Percentiles rank a stretch among this genome's conserved stretches.
Conservation (phyloP, 768 basidiomycete genomes). For the Leucosporidium yakuticum region DNA sequence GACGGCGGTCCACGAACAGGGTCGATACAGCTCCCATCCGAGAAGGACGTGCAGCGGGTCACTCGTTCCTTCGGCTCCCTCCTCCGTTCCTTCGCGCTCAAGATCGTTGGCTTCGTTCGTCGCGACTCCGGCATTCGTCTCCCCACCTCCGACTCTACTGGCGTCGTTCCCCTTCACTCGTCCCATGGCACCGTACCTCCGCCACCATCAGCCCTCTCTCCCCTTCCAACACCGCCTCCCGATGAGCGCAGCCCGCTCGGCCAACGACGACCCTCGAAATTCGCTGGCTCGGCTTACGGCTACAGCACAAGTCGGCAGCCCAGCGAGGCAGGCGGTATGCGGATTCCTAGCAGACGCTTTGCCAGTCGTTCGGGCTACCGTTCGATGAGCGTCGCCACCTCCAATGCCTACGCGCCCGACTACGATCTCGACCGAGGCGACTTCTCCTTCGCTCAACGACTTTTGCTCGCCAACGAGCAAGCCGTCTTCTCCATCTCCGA, state of each 20-base stretch:
- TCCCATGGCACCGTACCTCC: too few species aligned
- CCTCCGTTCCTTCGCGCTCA: background rate
- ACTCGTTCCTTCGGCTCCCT: slow-evolving; percentile 26
- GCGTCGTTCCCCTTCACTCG: background rate
- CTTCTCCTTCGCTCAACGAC: slow-evolving; percentile 64
- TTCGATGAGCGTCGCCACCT: slow-evolving; percentile 31
- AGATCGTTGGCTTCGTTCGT: background rate
- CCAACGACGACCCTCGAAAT: background rate
- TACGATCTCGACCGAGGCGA: slow-evolving; percentile 27
- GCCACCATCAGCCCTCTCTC: slow-evolving; percentile 3
- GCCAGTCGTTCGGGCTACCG: slow-evolving; percentile 6
- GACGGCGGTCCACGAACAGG: slow-evolving; percentile 87
- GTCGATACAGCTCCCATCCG: slow-evolving; percentile 70
- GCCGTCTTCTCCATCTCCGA: slow-evolving; percentile 91
- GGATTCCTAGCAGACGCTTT: slow-evolving; percentile 20
- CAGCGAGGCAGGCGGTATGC: slow-evolving; percentile 8
- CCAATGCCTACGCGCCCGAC: slow-evolving; percentile 34
- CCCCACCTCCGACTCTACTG: too few species aligned
- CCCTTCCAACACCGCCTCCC: slow-evolving; percentile 15
- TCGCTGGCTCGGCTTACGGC: slow-evolving; percentile 36
- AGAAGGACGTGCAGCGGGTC: slow-evolving; percentile 53
- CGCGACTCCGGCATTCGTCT: too few species aligned
- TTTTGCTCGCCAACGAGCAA: slow-evolving; percentile 70
- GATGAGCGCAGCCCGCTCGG: slow-evolving; percentile 15
- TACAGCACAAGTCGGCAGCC: slow-evolving; percentile 10